Percentiles rank a stretch among this genome's conserved stretches.
These are phyloP conservation scores for Fusarium albosuccineum DNA, from an alignment of 2,329 filamentous ascomycete species.

Conservation along the genomic window DNA sequence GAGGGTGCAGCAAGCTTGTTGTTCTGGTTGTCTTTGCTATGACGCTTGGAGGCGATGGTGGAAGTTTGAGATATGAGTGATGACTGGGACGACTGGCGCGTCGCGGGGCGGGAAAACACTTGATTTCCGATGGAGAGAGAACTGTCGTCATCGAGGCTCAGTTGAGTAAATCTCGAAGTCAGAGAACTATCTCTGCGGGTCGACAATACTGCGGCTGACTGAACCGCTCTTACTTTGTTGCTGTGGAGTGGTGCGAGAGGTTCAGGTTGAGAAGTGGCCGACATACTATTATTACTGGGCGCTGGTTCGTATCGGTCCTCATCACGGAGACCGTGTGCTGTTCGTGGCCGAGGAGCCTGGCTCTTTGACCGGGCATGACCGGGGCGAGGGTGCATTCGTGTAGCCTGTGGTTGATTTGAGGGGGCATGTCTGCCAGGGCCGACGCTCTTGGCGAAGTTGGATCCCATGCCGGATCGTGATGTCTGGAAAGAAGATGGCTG, in stretches of 20 bases:
- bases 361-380: conserved; percentile 60
- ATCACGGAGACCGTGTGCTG: conserved; percentile 57
- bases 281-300: conserved; percentile 55
- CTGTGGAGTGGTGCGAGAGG: conserved; percentile 34
- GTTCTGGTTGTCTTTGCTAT: conserved; percentile 40
- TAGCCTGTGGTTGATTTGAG: conserved; percentile 59
- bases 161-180: conserved; percentile 51
- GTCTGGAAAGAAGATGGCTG: conserved; percentile 48
- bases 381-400: conserved; percentile 62
- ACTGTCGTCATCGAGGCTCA: conserved; percentile 56
- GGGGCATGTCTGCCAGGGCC: conserved; percentile 65
- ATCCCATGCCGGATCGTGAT: conserved; percentile 56
- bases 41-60: conserved; percentile 47
- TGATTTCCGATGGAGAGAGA: conserved; percentile 53
- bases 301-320: conserved; percentile 54
- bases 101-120: conserved; percentile 58
- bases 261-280: conserved; percentile 26
- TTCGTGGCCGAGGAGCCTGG: conserved; percentile 53
- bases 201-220: conserved; percentile 45
- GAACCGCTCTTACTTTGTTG: conserved; percentile 46
- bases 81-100: conserved; percentile 42
- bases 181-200: conserved; percentile 61
- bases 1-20: conserved; percentile 24
- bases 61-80: conserved; percentile 40
- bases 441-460: conserved; percentile 68